Percentiles rank a stretch among this genome's conserved stretches.
These are phyloP conservation scores for Xylaria bambusicola DNA, from an alignment of 495 filamentous ascomycete genomes.

Conservation along the genomic window DNA sequence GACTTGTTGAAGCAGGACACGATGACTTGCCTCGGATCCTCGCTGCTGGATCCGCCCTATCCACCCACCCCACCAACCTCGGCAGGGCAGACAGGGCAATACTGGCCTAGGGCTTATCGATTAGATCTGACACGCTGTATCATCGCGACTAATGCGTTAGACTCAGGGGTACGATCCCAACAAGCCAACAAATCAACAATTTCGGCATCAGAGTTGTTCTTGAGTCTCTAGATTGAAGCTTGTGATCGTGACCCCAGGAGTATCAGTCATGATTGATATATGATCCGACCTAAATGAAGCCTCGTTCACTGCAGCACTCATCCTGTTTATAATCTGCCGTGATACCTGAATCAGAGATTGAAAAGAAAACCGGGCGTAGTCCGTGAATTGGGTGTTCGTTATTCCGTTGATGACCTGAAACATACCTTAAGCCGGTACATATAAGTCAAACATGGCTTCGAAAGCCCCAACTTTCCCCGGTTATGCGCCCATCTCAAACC, in stretches of 20 bases:
- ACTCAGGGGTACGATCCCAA: conserved; percentile 10
- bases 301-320: too few relatives aligned
- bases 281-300: too few relatives aligned
- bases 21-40: too few relatives aligned
- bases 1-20: too few relatives aligned
- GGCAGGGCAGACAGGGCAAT: neutral
- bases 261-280: too few relatives aligned
- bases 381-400: too few relatives aligned
- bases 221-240: neutral
- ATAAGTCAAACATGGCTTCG: conserved; percentile 19
- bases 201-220: conserved; percentile 6
- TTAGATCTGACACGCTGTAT: conserved; percentile 10
- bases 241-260: conserved; percentile 16
- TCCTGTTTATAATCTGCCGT: too few relatives aligned
- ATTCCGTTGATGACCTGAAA: neutral
- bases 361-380: too few relatives aligned
- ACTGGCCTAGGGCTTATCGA: conserved; percentile 13
- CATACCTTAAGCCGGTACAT: neutral
- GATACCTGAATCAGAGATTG: too few relatives aligned
- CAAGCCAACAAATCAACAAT: conserved; percentile 13
- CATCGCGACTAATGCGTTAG: neutral
- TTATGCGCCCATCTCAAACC: conserved; percentile 41
- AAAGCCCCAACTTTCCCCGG: conserved; percentile 29
- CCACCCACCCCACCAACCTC: too few relatives aligned
- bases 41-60: too few relatives aligned